Base-by-base conservation (phyloP, 768 basidiomycete species). In the Auricularia auricula-judae region DNA sequence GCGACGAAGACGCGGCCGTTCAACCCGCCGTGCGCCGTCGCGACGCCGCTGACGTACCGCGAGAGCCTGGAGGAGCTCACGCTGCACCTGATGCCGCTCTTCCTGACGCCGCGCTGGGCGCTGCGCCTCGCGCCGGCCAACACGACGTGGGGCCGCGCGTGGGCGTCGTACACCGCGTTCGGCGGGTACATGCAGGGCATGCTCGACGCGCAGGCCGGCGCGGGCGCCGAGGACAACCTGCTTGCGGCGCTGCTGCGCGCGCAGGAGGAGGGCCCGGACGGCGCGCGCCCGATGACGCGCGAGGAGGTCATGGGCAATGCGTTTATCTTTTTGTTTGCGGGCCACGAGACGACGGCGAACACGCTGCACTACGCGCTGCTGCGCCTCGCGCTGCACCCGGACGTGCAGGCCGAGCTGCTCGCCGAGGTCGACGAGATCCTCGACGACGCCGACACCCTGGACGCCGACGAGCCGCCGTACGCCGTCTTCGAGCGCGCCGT, bases 271-370 rank as follows among this genome's bases (percentile, higher is more conserved):
- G 63, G 34, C 39, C 36, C 36, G 21, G 54, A 64, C 7, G 63
- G 58, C 4, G 34, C 34, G 14, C 54, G 63, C n/a, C 53, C 53
- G 56, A 58, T 39, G 54, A 58, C 29, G 36, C 36, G 56, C 16
- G 56, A 59, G 56, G 56, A 59, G 23, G 34, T 59, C 42, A 29
- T 63, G 59, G 66, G 66, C 10, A 66, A 66, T 21, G 60, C 63
- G 4, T 66, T 66, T 35, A 64, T 64, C n/a, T 51, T 66, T 1
- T 29, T 64, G 23, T 64, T 66, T 51, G 66, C 66, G n/a, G 66
- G 66, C 16, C 63, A 66, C 51, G 66, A 66, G 60, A 66, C 66
- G 3, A 61, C 63, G 21, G 66, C 66, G 21, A 64, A 64, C 36
- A 66, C 66, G 21, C 59, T 64, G 10, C 63, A 63, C n/a, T 62